Percentiles rank a stretch among this genome's conserved stretches.
Conservation (phyloP, 2,329 filamentous ascomycete genomes). For the Penicillium sp. region DNA sequence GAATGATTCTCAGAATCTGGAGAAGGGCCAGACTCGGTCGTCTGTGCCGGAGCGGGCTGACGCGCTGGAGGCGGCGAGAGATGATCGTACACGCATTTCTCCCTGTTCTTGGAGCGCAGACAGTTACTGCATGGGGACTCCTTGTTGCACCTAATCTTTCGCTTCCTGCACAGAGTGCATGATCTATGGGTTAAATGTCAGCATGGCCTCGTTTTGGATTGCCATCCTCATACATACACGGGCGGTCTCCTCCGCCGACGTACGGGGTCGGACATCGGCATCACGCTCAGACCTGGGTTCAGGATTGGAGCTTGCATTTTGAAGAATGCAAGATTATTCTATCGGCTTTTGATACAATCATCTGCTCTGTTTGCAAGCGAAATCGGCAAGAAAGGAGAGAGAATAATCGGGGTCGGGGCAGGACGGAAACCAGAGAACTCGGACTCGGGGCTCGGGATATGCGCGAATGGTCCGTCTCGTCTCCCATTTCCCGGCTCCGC, state of each 20-base stretch:
- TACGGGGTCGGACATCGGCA: slow-evolving; percentile 27
- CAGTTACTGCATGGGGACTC: slow-evolving; percentile 60
- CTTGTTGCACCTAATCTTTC: slow-evolving; percentile 62
- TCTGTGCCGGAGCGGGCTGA: not conserved
- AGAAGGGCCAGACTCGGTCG: not conserved
- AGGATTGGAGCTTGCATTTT: no score
- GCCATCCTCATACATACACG: slow-evolving; percentile 37
- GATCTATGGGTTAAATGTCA: slow-evolving; percentile 41
- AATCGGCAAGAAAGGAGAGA: not conserved
- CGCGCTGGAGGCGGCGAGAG: slow-evolving; percentile 8
- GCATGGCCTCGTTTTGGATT: not conserved
- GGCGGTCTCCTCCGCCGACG: slow-evolving; percentile 44
- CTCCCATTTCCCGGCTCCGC: slow-evolving; percentile 26
- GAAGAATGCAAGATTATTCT: no score
- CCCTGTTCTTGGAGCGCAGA: slow-evolving; percentile 40
- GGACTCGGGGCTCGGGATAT: slow-evolving; percentile 14
- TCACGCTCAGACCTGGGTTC: no score
- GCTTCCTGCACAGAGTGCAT: slow-evolving; percentile 57
- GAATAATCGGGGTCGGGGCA: no score
- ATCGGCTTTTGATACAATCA: no score
- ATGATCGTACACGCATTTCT: slow-evolving; percentile 20
- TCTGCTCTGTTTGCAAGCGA: not conserved
- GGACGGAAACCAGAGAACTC: not conserved
- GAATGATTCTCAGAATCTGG: not conserved
- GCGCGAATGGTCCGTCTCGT: slow-evolving; percentile 23